Percentiles rank a stretch among this genome's conserved stretches.
phyloP scores from a whole-genome alignment of 1,284 basidiomycete genomes.

The Porogramme epimiltina region DNA sequence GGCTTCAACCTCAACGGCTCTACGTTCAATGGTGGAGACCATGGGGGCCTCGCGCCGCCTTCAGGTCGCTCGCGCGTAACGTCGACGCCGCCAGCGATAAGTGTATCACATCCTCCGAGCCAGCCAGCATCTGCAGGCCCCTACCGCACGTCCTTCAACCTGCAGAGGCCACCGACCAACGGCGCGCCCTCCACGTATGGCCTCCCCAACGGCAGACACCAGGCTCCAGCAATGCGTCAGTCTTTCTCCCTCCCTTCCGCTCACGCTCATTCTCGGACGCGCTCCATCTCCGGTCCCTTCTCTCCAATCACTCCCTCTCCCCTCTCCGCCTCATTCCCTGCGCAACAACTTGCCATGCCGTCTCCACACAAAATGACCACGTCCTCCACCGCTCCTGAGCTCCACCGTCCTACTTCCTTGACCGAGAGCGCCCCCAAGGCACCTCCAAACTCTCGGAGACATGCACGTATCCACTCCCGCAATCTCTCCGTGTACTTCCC shows the following conservation, averaged over 20 bases:
- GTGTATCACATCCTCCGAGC: constrained; percentile 28
- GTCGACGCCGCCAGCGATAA: constrained; percentile 37
- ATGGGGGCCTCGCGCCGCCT: constrained; percentile 9
- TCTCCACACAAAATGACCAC: constrained; percentile 10
- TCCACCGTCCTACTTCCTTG: constrained; percentile 14
- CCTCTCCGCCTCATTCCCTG: constrained; percentile 46
- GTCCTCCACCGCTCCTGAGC: constrained; percentile 27
- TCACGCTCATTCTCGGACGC: constrained; percentile 39
- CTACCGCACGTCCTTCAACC: constrained; percentile 38
- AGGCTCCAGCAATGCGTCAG: constrained; percentile 44
- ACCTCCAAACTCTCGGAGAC: constrained; percentile 47
- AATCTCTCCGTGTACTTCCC: constrained; percentile 93
- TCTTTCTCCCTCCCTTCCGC: constrained; percentile 43
- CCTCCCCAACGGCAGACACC: constrained; percentile 25
- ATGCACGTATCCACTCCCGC: constrained; percentile 82
- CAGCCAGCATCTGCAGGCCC: constrained; percentile 43
- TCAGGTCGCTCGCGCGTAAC: constrained; percentile 36
- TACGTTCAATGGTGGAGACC: neutral
- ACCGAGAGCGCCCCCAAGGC: constrained; percentile 21
- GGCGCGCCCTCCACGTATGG: constrained; percentile 24
- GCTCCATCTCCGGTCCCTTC: constrained; percentile 59
- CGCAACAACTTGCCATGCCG: constrained; percentile 31
- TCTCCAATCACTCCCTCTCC: constrained; percentile 54
- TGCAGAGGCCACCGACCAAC: constrained; percentile 33
- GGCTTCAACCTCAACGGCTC: constrained; percentile 13